Percentiles rank a stretch among this genome's conserved stretches.
Evolutionary conservation across 352 stramenopile species (phyloP).

Genomic region (Albugo candida): DNA sequence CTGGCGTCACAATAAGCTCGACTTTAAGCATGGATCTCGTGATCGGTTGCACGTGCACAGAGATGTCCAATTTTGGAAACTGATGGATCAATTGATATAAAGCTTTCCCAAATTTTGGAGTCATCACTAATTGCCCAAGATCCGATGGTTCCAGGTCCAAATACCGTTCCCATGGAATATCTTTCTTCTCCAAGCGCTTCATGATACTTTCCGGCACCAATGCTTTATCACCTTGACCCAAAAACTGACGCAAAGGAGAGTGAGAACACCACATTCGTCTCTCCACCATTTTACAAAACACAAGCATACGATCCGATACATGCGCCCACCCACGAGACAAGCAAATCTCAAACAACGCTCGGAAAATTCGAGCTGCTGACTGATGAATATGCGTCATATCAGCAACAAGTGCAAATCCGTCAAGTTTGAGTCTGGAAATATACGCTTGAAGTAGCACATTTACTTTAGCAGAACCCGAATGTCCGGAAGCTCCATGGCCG

Average conservation of each 20-base stretch:
- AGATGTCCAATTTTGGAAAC: slow-evolving; percentile 94
- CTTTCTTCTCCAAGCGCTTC: slow-evolving; percentile 95
- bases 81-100: slow-evolving; percentile 97
- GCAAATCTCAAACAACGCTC: slow-evolving; percentile 98
- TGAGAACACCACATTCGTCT: slow-evolving; percentile 96
- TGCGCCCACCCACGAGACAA: slow-evolving; percentile 89
- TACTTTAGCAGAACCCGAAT: slow-evolving; percentile 86
- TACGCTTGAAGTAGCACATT: slow-evolving; percentile 99
- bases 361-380: slow-evolving; percentile 94
- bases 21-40: slow-evolving; percentile 92
- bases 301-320: slow-evolving; percentile 88
- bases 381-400: slow-evolving; percentile 99
- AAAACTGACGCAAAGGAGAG: slow-evolving; percentile 94
- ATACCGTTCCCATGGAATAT: slow-evolving; percentile 97
- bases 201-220: slow-evolving; percentile 89
- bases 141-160: slow-evolving; percentile 94
- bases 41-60: slow-evolving; percentile 95
- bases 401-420: slow-evolving; percentile 95
- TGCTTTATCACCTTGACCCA: slow-evolving; percentile 11
- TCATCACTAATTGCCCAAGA: slow-evolving; percentile 93
- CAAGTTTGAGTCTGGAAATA: slow-evolving; percentile 93
- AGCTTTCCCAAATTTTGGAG: slow-evolving; percentile 94
- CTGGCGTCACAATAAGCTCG: slow-evolving; percentile 89
- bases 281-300: slow-evolving; percentile 99
- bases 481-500: slow-evolving; percentile 16